Evolutionary conservation across 768 basidiomycete species (phyloP), one percentile per base, ranked within the genome.

Genomic region (Lyophyllum decastes): DNA sequence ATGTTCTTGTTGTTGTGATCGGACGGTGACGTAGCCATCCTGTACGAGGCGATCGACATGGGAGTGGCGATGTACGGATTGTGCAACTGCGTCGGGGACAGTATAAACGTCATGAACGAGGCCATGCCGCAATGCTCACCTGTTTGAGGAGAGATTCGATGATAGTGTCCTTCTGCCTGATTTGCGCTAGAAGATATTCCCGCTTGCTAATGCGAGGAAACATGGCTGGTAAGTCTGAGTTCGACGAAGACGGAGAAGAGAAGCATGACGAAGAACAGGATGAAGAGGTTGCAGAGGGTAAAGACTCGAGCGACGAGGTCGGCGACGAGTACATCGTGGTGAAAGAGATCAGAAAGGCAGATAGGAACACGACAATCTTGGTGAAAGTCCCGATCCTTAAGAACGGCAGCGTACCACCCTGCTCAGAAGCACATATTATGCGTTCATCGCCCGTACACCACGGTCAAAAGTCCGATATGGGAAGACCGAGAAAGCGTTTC

Each of bases 101-200:
- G 40, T 55, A 10, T 54, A n/a, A 54, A 53, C 43, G 26, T 17
- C 40, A 46, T 52, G n/a, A 14, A 33, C 17, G 33, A 34, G 6
- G 49, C 35, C 17, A 14, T 19, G 41, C 21, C 27, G 30, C 24
- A 53, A 30, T 1, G 69, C 78, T 14, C 33, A 87, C 90, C 78
- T 93, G 90, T 68, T 92, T 92, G 62, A 94, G 80, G 14, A 94
- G 82, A 14, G 86, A 89, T 61, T 92, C 89, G 63, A 94, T 94
- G 63, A 94, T 88, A 19, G 84, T 78, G 74, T 94, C 92, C 75
- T 94, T 94, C 74, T 94, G 92, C 53, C 87, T 82, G 61, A 94
- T 87, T 68, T 94, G 90, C 4, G 90, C 89, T 24, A 94, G 82
- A 17, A 94, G 78, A 67, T 92, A 92, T 66, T 94, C 92, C 57